Evolutionary conservation across 148 eudicot species (phyloP), one percentile per base, ranked within the genome.

Genomic region (Nyssa sinensis): DNA sequence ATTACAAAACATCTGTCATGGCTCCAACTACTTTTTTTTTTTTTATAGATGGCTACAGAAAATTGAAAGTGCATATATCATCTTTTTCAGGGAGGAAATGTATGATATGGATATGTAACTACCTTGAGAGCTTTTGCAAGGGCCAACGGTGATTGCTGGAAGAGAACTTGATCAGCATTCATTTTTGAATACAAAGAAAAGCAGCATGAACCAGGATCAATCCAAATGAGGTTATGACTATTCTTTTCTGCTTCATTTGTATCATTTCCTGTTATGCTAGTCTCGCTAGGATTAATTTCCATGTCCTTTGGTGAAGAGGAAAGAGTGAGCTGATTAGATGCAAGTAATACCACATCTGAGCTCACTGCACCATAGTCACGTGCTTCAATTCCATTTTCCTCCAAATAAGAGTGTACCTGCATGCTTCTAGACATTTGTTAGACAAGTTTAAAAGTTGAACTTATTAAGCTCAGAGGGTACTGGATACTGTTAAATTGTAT

Each of bases 111-210:
- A 5, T 41, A 14, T 8, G 41, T 41, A n/a, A 51, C 75, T 80
- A 92, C 99, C 97, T 95, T 95, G 69, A 92, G 77, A 74, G 99
- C 92, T 89, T 95, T 95, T 25, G 94, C 79, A 59, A 92, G 93
- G 74, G 97, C 89, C 86, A 95, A 69, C 76, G 99, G 99, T 68
- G 97, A 90, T 68, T 86, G 91, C 85, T 92, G 89, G 76, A 90
- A 78, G 73, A 87, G 79, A 76, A 88, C 93, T 78, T 89, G 88
- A 71, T 85, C 89, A 73, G 85, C 64, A 81, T 74, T 90, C 72
- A 92, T 80, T 81, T 86, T 90, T 33, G 94, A 84, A 77, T 84
- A 95, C 84, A 95, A 84, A 74, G 99, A 91, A 84, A 90, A 95
- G 86, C 97, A 95, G 78, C 99, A 89, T 29, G 87, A 70, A 49